phyloP scores from a whole-genome alignment of 2,329 filamentous ascomycete genomes.

The Cladophialophora immunda region DNA sequence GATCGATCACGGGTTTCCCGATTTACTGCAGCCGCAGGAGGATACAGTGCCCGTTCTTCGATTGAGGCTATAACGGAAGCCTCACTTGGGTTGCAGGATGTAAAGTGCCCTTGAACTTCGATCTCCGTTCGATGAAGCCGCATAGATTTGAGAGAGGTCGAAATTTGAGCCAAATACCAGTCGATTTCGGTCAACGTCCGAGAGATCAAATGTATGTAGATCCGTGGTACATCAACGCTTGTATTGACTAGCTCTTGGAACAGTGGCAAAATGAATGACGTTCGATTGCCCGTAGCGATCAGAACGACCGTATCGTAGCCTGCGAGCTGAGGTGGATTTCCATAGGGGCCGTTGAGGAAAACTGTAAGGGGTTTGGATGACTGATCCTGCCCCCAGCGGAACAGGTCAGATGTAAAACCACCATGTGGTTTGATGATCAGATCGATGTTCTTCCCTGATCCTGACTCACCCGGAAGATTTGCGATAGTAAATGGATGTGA shows the following conservation, averaged over 20 bases:
- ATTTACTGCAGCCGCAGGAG: not conserved
- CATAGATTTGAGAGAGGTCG: not conserved
- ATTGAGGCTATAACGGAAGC: not conserved
- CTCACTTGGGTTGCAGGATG: not conserved
- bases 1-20: not conserved
- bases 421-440: slow-evolving; percentile 16
- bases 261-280: slow-evolving; percentile 13
- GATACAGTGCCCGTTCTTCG: not conserved
- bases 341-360: slow-evolving; percentile 11
- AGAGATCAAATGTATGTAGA: not conserved
- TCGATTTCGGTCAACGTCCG: not conserved
- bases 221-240: slow-evolving; percentile 1
- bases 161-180: not conserved
- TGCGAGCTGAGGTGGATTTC: slow-evolving; percentile 12
- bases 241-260: slow-evolving; percentile 3
- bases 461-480: slow-evolving; percentile 1
- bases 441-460: not conserved
- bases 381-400: not conserved
- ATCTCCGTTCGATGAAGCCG: slow-evolving; percentile 1
- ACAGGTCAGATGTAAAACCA: slow-evolving; percentile 10
- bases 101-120: not conserved
- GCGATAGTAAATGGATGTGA: slow-evolving; percentile 71
- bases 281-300: slow-evolving; percentile 16
- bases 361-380: not conserved
- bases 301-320: slow-evolving; percentile 9